phyloP scores from a whole-genome alignment of 306 rosid species.

The Cucurbita moschata region DNA sequence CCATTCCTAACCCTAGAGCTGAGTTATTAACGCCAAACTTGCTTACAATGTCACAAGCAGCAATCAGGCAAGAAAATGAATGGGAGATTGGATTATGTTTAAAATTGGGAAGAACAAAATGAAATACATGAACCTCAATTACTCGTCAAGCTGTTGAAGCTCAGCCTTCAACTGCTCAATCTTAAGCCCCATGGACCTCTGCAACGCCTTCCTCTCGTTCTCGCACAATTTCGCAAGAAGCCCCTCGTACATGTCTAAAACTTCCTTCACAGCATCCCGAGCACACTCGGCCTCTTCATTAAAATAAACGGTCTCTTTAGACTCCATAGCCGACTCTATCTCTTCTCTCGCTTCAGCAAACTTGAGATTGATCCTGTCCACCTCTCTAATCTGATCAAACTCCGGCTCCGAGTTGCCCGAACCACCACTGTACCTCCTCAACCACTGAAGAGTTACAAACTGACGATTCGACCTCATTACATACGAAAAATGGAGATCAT shows the following conservation, averaged over 20 bases:
- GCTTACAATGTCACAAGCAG: neutral
- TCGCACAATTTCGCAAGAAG: slow-evolving; percentile 49
- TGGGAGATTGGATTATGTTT: neutral
- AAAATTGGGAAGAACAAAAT: neutral
- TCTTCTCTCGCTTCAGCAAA: slow-evolving; percentile 94
- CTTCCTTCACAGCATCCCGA: slow-evolving; percentile 64
- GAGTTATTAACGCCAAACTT: neutral
- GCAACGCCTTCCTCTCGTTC: slow-evolving; percentile 41
- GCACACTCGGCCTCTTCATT: slow-evolving; percentile 93
- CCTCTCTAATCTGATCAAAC: slow-evolving; percentile 47
- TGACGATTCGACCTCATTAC: slow-evolving; percentile 6
- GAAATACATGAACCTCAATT: slow-evolving; percentile 26
- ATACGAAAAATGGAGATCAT: slow-evolving; percentile 13
- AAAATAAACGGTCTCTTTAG: slow-evolving; percentile 82
- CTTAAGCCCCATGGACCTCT: slow-evolving; percentile 83
- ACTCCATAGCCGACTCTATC: slow-evolving; percentile 87
- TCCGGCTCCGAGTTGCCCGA: slow-evolving; percentile 17
- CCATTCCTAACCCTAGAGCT: neutral
- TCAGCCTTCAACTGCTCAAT: slow-evolving; percentile 92
- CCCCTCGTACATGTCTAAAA: slow-evolving; percentile 36
- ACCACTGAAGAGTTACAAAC: slow-evolving; percentile 3
- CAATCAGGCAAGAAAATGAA: neutral
- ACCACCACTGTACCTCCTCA: slow-evolving; percentile 24
- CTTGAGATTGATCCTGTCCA: slow-evolving; percentile 81
- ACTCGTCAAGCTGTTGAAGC: slow-evolving; percentile 65